Evolutionary conservation across 106 monocot species (phyloP), one percentile per base, ranked within the genome.

Genomic region (Narthecium ossifragum): DNA sequence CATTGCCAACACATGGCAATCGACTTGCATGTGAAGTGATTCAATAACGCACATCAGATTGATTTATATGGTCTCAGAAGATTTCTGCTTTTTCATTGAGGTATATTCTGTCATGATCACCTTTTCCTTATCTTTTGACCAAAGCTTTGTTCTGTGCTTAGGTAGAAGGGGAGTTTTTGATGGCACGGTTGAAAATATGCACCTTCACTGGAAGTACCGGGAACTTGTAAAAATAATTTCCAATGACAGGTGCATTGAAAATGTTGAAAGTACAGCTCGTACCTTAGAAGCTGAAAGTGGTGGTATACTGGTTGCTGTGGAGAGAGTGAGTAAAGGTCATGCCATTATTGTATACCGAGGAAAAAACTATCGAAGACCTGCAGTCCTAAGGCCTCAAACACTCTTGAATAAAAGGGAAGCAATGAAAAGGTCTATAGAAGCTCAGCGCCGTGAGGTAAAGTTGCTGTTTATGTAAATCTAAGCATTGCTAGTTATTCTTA

Each of bases 101-200:
- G n/a, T n/a, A n/a, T n/a, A n/a, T n/a, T n/a, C n/a, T n/a, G n/a
- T n/a, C n/a, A n/a, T n/a, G n/a, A n/a, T n/a, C n/a, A n/a, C n/a
- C n/a, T n/a, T n/a, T n/a, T n/a, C n/a, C n/a, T n/a, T n/a, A n/a
- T n/a, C n/a, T n/a, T n/a, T n/a, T n/a, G n/a, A n/a, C n/a, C n/a
- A n/a, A n/a, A n/a, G n/a, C n/a, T n/a, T n/a, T n/a, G n/a, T n/a
- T n/a, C n/a, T n/a, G n/a, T n/a, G n/a, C n/a, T 59, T 60, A 98
- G 98, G 98, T 2, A 98, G 91, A 59, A 87, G 86, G 59, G 98
- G 91, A 41, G 91, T 83, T 68, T 98, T 98, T 81, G 87, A 81
- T 70, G 98, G 98, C 55, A 98, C 98, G 9, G 73, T 98, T 54
- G 98, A 98, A 75, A 98, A 98, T 70, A 98, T 98, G 98, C 98